Evolutionary conservation across 345 rosid genomes (phyloP).

Genomic region (Lepidium sativum): DNA sequence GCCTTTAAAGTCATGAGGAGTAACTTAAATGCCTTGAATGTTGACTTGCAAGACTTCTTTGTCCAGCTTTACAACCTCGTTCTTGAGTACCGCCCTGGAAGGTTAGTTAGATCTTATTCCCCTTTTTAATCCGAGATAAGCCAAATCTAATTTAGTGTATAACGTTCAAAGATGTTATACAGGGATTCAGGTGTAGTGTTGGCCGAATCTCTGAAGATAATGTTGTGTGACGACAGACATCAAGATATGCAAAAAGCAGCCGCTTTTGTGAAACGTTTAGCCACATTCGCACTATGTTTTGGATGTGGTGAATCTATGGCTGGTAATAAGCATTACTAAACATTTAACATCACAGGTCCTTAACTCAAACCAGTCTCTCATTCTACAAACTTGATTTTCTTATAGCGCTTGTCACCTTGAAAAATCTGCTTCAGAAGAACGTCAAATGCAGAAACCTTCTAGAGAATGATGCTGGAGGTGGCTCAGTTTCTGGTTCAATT

Average conservation of each 20-base stretch:
- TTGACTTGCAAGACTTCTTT: constrained; percentile 88
- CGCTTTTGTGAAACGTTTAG: constrained; percentile 86
- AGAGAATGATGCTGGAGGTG: constrained; percentile 98
- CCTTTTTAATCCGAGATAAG: neutral
- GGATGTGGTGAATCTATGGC: constrained; percentile 92
- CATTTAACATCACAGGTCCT: neutral
- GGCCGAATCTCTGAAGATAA: constrained; percentile 84
- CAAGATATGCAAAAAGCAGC: constrained; percentile 99
- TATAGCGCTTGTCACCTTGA: constrained; percentile 80
- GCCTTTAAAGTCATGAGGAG: constrained; percentile 94
- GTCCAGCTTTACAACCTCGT: constrained; percentile 83
- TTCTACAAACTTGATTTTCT: neutral
- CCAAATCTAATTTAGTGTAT: neutral
- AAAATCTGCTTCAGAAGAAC: constrained; percentile 73
- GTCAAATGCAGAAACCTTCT: constrained; percentile 78
- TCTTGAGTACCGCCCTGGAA: constrained; percentile 90
- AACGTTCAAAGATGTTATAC: constrained; percentile 14
- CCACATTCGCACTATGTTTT: constrained; percentile 70
- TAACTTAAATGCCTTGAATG: constrained; percentile 91
- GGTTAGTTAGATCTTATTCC: constrained; percentile 38
- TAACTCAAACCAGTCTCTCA: neutral
- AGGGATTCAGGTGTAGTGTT: constrained; percentile 83
- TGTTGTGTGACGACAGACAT: constrained; percentile 91
- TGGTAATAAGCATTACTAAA: constrained; percentile 33
- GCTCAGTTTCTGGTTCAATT: constrained; percentile 85